phyloP scores from a whole-genome alignment of 1,139 yeast species.

The Chernovozyma sophiae-reginae region DNA sequence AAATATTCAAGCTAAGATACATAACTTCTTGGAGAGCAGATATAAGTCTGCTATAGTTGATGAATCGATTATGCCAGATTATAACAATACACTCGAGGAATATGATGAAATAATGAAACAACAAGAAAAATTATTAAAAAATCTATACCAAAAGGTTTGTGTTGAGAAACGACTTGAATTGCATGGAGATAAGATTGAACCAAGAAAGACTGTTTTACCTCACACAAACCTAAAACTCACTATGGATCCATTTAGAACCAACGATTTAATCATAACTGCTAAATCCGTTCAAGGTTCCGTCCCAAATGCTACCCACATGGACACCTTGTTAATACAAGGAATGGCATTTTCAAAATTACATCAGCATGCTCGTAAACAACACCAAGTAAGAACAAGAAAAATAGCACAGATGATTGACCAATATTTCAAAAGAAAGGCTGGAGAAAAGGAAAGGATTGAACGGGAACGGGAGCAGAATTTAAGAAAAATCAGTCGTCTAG shows the following conservation, averaged over 20 bases:
- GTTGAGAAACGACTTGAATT: constrained; percentile 37
- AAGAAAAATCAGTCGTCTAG: constrained; percentile 67
- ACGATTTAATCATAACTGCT: constrained; percentile 35
- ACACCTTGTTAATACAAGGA: constrained; percentile 76
- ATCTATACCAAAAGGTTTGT: constrained; percentile 28
- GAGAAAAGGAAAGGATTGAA: constrained; percentile 80
- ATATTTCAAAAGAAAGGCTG: constrained; percentile 80
- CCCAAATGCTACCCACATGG: constrained; percentile 55
- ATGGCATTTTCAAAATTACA: constrained; percentile 66
- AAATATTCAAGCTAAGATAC: constrained; percentile 38
- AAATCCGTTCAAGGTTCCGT: constrained; percentile 32
- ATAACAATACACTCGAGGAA: constrained; percentile 30
- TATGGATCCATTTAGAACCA: constrained; percentile 38
- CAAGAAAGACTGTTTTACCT: constrained; percentile 43
- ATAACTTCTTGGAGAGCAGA: constrained; percentile 50
- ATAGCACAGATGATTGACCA: constrained; percentile 80
- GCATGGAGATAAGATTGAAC: constrained; percentile 41
- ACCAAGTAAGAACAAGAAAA: constrained; percentile 65
- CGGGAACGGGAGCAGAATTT: constrained; percentile 68
- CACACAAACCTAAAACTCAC: constrained; percentile 39
- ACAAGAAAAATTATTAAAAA: constrained; percentile 27
- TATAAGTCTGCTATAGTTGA: constrained; percentile 39
- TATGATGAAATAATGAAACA: constrained; percentile 28
- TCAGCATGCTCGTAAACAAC: constrained; percentile 61
- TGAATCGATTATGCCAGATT: constrained; percentile 32